Conservation (phyloP, 2,329 filamentous ascomycete species). For the Ceratocystis lukuohia region DNA sequence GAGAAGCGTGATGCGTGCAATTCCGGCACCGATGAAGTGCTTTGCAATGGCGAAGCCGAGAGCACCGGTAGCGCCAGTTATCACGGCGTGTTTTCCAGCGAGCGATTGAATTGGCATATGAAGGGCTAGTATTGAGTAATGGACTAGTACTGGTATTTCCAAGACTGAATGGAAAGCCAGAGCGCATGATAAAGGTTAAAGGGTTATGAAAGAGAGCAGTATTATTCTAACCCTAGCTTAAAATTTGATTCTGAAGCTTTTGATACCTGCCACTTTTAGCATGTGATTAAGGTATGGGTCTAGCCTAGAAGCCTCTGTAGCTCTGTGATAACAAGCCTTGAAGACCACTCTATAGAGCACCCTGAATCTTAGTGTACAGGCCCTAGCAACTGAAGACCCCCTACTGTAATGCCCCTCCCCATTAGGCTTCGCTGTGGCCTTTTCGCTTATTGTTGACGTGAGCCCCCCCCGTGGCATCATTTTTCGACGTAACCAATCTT, state of each 20-base stretch:
- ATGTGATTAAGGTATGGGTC: no score
- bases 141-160: no score
- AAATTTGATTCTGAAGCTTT: no score
- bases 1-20: slow-evolving; percentile 42
- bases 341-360: no score
- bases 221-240: no score
- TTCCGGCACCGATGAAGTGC: slow-evolving; percentile 51
- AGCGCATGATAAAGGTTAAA: background rate
- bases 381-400: no score
- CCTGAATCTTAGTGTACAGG: no score
- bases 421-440: background rate
- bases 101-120: slow-evolving; percentile 24
- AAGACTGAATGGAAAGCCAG: no score
- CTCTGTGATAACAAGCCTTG: no score
- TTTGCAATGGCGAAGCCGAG: slow-evolving; percentile 56
- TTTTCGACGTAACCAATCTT: background rate
- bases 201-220: background rate
- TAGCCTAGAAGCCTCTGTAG: no score
- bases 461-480: background rate
- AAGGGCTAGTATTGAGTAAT: background rate
- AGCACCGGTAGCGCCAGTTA: slow-evolving; percentile 58
- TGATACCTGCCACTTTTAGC: no score
- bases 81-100: slow-evolving; percentile 39
- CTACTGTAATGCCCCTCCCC: background rate
- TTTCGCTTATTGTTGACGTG: background rate